Evolutionary conservation across 2,329 filamentous ascomycete species (phyloP), one percentile per base, ranked within the genome.

Genomic region (Aspergillus unguis): DNA sequence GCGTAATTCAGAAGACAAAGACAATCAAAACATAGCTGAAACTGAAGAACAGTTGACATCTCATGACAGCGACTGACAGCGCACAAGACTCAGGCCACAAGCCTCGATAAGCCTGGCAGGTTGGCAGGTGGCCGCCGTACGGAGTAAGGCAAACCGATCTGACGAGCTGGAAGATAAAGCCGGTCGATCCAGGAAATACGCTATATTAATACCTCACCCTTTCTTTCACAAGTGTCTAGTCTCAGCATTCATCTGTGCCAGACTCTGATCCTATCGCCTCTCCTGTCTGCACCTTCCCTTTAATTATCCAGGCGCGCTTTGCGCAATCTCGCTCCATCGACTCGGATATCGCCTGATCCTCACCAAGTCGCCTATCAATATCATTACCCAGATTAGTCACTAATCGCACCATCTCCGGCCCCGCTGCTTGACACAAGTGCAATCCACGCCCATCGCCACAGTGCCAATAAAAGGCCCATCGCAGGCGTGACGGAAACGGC

Each of bases 401-500:
- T 38, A 35, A 52, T 58, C 48, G 46, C 54, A 54, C 54, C 56
- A 58, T 56, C 49, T 49, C 45, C 36, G 53, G 50, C 35, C 29
- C 48, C 32, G 47, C 47, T 32, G 37, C 25, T 26, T 11, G 44
- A 43, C 25, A 41, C 17, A 17, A 11, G 4, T n/a, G 28, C 40
- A 37, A 17, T 44, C 29, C 40, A 38, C 29, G n/a, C 29, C 48
- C 11, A 40, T 50, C 48, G 48, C 48, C 48, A 50, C 48, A 44
- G n/a, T 11, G 36, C n/a, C n/a, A 23, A 43, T 48, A 48, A 44
- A 55, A 50, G 50, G 44, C 41, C 37, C 54, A 53, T 51, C 37
- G 37, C 38, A 43, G 36, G 17, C 53, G 54, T 55, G 56, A 66
- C 66, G 65, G 57, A 67, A 67, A 63, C 66, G 65, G 64, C 64